Evolutionary conservation across 441 rosid species (phyloP).

Genomic region (Oxalis stricta): DNA sequence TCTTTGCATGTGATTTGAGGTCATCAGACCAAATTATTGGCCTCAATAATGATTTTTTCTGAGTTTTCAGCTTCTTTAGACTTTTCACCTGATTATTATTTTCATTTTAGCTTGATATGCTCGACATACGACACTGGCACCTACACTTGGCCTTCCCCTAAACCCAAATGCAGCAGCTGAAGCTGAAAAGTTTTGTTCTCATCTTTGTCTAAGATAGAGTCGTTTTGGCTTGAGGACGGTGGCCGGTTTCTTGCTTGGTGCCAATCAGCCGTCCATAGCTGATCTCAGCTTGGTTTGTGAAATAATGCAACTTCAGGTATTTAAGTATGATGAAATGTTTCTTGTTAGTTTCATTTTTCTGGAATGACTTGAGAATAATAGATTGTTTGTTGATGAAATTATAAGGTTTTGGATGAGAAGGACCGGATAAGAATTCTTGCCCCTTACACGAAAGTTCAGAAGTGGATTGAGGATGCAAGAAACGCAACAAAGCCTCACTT

Average conservation of each 20-base stretch:
- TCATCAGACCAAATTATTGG: neutral
- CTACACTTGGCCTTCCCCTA: slow-evolving; percentile 38
- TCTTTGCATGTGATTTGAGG: neutral
- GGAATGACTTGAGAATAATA: too few species aligned
- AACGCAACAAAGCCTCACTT: too few species aligned
- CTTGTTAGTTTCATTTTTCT: too few species aligned
- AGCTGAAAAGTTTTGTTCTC: slow-evolving; percentile 41
- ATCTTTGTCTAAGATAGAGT: slow-evolving; percentile 48
- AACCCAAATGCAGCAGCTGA: slow-evolving; percentile 51
- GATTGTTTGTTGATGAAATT: too few species aligned
- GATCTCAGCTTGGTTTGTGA: slow-evolving; percentile 88
- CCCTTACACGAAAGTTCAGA: too few species aligned
- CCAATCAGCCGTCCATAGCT: slow-evolving; percentile 73
- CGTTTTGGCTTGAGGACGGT: slow-evolving; percentile 66
- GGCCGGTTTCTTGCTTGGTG: slow-evolving; percentile 56
- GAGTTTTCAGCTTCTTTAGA: neutral
- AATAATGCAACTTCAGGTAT: slow-evolving; percentile 83
- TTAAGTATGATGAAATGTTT: neutral
- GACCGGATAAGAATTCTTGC: too few species aligned
- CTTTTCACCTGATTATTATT: slow-evolving; percentile 8
- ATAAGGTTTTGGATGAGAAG: too few species aligned
- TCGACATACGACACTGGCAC: slow-evolving; percentile 31
- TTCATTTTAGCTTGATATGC: slow-evolving; percentile 37
- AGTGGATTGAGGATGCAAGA: too few species aligned
- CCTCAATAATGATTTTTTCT: neutral